Percentiles rank a stretch among this genome's conserved stretches.
Conservation (phyloP, 345 rosid genomes). For the Citrus hindsii region DNA sequence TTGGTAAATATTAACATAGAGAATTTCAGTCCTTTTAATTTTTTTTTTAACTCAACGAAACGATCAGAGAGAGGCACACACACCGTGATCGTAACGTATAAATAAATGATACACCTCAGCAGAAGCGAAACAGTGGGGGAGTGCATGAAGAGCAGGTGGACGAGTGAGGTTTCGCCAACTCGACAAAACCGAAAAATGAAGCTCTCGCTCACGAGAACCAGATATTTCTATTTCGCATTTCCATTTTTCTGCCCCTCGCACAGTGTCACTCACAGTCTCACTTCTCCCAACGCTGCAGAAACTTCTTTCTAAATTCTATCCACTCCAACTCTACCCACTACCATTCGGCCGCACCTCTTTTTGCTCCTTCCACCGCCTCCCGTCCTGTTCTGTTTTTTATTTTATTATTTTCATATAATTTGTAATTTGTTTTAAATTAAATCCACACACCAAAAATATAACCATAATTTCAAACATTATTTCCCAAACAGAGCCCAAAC, state of each 20-base stretch:
- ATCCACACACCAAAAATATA: slow-evolving; percentile 7
- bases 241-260: background rate
- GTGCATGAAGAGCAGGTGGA: slow-evolving; percentile 12
- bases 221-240: background rate
- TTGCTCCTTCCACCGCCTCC: background rate
- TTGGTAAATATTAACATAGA: too few relatives aligned
- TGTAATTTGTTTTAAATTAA: background rate
- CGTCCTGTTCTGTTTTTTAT: background rate
- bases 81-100: background rate
- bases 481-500: slow-evolving; percentile 10
- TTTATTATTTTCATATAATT: background rate
- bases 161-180: slow-evolving; percentile 9
- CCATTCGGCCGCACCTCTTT: background rate
- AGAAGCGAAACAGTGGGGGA: background rate
- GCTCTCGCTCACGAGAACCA: background rate
- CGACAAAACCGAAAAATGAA: background rate
- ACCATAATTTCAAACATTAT: background rate
- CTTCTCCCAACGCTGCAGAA: background rate
- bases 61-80: too few relatives aligned
- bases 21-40: too few relatives aligned
- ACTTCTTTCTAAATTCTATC: slow-evolving; percentile 12
- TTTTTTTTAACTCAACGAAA: too few relatives aligned
- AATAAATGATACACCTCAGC: background rate
- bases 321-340: background rate
- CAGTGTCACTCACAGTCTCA: background rate